phyloP scores from a whole-genome alignment of 75 land plant species.

The Ceratopteris richardii region DNA sequence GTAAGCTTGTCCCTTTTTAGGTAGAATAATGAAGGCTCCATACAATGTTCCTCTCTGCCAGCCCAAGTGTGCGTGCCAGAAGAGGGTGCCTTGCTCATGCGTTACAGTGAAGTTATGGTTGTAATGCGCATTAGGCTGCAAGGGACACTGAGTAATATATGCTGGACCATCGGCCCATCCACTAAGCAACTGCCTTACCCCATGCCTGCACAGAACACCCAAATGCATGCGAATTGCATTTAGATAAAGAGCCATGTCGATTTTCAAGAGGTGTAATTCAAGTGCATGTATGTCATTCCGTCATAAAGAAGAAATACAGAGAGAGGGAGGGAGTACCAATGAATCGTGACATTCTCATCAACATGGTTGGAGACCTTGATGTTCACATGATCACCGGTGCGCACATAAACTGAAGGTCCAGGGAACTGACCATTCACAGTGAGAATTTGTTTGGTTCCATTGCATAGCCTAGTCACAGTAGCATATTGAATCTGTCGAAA shows the following conservation, averaged over 20 bases:
- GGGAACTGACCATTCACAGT: conserved; percentile 11
- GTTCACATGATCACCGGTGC: conserved; percentile 11
- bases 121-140: conserved; percentile 16
- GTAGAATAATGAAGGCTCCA: conserved; percentile 38
- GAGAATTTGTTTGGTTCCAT: background rate
- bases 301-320: no score
- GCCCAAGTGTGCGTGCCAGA: conserved; percentile 49
- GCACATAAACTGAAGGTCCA: conserved; percentile 6
- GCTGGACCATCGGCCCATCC: conserved; percentile 46
- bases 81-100: conserved; percentile 39
- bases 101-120: conserved; percentile 27
- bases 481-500: background rate
- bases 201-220: conserved; percentile 27
- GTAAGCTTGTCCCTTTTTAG: conserved; percentile 11
- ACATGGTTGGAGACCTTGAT: conserved; percentile 21
- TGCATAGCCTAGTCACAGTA: background rate
- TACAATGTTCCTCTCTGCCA: conserved; percentile 50
- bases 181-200: conserved; percentile 30
- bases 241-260: no score
- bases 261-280: no score
- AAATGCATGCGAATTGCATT: no score
- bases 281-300: no score
- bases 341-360: conserved; percentile 13
- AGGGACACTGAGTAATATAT: conserved; percentile 32
- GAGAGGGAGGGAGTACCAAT: conserved; percentile 9